Conservation (phyloP, 2,329 filamentous ascomycete species). For the Cytospora chrysosperma region DNA sequence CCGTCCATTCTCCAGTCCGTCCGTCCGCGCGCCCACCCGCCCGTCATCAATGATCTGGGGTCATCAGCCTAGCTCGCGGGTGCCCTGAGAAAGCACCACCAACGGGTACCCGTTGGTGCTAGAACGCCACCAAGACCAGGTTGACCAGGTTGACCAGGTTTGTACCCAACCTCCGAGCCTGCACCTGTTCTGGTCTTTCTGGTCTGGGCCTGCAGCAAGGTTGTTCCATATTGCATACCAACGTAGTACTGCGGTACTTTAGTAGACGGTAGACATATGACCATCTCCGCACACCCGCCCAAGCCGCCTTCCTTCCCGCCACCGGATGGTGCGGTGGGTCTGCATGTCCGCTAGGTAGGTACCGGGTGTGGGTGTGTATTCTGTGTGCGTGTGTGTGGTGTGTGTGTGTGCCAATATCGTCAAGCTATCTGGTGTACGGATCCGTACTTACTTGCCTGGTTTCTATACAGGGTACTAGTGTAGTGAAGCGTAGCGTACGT, state of each 20-base stretch:
- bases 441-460: too few species aligned
- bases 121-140: neutral
- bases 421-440: too few species aligned
- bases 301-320: slow-evolving; percentile 1
- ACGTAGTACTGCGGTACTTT: neutral
- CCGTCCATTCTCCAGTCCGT: slow-evolving; percentile 22
- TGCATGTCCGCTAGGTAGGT: neutral
- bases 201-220: neutral
- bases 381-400: too few species aligned
- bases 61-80: slow-evolving; percentile 1
- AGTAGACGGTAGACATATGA: neutral
- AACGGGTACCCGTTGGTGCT: slow-evolving; percentile 7
- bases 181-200: neutral
- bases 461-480: slow-evolving; percentile 1
- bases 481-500: too few species aligned
- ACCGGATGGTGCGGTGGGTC: slow-evolving; percentile 7
- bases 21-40: neutral
- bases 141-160: neutral
- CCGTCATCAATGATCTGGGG: neutral
- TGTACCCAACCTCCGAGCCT: neutral
- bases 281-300: slow-evolving; percentile 5
- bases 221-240: neutral
- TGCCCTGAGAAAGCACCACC: slow-evolving; percentile 9
- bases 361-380: neutral
- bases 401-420: slow-evolving; percentile 11